Evolutionary conservation across 1,139 yeast genomes (phyloP).

Genomic region (Scheffersomyces cryptocercus): DNA sequence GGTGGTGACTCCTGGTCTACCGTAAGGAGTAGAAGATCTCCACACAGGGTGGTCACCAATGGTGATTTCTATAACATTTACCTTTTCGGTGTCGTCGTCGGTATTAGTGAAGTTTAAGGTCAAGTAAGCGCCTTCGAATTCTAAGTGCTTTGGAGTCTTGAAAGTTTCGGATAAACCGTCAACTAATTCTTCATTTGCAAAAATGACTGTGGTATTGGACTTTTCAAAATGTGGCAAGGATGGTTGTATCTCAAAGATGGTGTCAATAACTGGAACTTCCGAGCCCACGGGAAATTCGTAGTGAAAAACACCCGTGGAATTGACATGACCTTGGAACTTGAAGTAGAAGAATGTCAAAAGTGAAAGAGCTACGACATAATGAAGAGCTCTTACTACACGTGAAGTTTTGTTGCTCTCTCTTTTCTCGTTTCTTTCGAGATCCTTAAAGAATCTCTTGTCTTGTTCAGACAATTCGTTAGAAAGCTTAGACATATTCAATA

Average conservation of each 20-base stretch:
- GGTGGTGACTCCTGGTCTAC: background rate
- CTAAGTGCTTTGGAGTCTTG: conserved; percentile 2
- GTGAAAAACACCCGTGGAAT: no score
- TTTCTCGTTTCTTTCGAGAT: background rate
- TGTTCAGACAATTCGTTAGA: no score
- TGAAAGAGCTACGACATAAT: no score
- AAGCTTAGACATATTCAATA: no score
- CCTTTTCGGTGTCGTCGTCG: background rate
- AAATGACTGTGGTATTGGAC: background rate
- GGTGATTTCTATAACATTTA: conserved; percentile 6
- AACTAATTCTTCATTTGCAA: conserved; percentile 1
- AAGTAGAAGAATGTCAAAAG: no score
- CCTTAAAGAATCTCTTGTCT: background rate
- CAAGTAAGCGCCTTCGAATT: conserved; percentile 6
- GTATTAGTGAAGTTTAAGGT: conserved; percentile 6
- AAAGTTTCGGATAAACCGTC: conserved; percentile 3
- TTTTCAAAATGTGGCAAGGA: background rate
- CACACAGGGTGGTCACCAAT: conserved; percentile 8
- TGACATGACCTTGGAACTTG: no score
- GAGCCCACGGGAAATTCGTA: no score
- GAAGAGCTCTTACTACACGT: no score
- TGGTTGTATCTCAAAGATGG: background rate
- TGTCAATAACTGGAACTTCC: no score
- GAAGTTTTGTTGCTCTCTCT: background rate
- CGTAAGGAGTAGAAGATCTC: conserved; percentile 3